Base-by-base conservation (phyloP, 2,329 filamentous ascomycete species). In the Sarocladiaceae sp. region DNA sequence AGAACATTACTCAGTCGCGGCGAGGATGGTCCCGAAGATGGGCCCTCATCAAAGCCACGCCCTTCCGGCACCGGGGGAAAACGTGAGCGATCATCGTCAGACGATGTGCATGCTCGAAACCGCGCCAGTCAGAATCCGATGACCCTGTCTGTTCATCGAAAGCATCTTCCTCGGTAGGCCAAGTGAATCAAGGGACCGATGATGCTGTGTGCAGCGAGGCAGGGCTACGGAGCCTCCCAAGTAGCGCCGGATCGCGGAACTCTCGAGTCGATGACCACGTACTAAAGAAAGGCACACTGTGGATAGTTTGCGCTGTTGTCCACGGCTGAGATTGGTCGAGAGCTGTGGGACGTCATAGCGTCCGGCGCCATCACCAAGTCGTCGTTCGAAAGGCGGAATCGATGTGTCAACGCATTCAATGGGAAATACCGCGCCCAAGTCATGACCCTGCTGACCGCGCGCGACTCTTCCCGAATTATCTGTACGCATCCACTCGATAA, bases 341-440 rank as follows among this genome's bases (percentile, higher is more conserved):
- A 6, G 13, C 16, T 35, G 33, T 35, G 33, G 33, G 33, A 35
- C 37, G 37, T 41, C 37, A 41, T 41, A 41, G 37, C 37, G 37
- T 12, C 37, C 37, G 21, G 23, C 37, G 37, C 37, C 37, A 41
- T 23, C n/a, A 4, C 37, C 18, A 18, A 41, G 37, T 27, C n/a
- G 37, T 41, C 37, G 21, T 27, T 12, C 19, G n/a, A n/a, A 39
- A 41, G 37, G 37, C 37, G 37, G 37, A 41, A 41, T 12, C 37
- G 21, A 41, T 41, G 21, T 41, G 37, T 41, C 37, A 41, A 41
- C 23, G 19, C n/a, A 41, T 41, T 24, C 29, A 15, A 27, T 16
- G 23, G 29, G n/a, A 41, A 41, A 41, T 41, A 29, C 37, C 37
- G 23, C 37, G 21, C 23, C 21, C 23, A 41, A 41, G 23, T 41